Evolutionary conservation across 2,329 filamentous ascomycete genomes (phyloP).

Genomic region (Thielaviopsis euricoi): DNA sequence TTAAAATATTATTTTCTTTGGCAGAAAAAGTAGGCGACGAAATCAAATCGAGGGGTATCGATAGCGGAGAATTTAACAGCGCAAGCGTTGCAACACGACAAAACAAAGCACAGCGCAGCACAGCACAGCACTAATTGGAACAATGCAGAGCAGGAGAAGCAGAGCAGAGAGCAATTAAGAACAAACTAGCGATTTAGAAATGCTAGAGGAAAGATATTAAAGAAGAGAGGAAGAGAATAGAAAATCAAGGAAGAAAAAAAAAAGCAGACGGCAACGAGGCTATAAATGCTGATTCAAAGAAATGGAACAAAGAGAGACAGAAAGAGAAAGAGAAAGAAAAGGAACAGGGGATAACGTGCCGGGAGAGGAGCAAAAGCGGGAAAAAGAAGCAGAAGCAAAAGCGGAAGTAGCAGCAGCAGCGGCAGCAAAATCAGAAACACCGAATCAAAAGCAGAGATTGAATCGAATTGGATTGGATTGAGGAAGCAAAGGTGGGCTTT

Average conservation of each 20-base stretch:
- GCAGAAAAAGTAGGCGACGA: background rate
- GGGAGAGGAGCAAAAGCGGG: background rate
- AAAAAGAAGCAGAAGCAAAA: background rate
- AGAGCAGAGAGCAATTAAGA: background rate
- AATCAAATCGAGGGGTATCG: background rate
- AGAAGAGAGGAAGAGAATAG: background rate
- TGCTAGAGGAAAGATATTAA: background rate
- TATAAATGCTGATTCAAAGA: background rate
- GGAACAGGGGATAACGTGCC: background rate
- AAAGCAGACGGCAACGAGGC: background rate
- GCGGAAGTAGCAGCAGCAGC: too few species aligned
- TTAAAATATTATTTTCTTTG: background rate
- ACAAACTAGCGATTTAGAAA: background rate
- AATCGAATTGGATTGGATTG: too few species aligned
- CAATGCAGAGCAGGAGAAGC: too few species aligned
- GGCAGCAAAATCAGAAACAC: too few species aligned
- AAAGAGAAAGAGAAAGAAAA: background rate
- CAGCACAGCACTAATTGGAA: too few species aligned
- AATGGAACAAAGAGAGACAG: background rate
- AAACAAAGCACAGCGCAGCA: too few species aligned
- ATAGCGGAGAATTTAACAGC: background rate
- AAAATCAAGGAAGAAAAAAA: background rate
- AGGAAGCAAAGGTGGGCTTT: too few species aligned
- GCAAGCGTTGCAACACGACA: too few species aligned
- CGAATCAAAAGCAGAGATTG: background rate